Evolutionary conservation across 805 yeast species (phyloP), one percentile per base, ranked within the genome.

Genomic region (Ogataea siamensis): DNA sequence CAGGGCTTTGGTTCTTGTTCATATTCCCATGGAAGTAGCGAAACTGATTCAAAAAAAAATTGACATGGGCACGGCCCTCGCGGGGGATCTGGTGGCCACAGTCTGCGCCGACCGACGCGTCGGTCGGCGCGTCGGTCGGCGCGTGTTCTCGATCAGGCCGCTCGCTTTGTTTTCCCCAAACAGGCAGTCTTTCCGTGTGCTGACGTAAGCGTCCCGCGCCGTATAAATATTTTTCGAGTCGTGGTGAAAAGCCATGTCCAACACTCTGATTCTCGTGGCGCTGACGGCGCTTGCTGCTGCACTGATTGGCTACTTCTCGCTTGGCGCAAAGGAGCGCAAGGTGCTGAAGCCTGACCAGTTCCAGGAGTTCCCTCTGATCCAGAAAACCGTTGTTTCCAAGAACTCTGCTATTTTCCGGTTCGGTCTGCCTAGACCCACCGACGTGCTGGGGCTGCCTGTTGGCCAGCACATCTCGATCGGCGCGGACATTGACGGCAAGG

Each of bases 381-480:
- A 80, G 58, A 88, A 86, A 66, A 80, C 83, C 17, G 72, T 80
- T 27, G 69, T 91, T 16, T 73, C 84, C 27, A 91, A 85, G 61
- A 87, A 89, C 64, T 75, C 95, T 18, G 85, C 89, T 30, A 64
- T 87, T 42, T 86, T 87, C 67, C 76, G 89, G 57, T 87, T 91
- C 57, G 86, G 82, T 9, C 74, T 91, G 51, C 96, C 96, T 37
- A 71, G 74, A 46, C 71, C 80, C 24, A 71, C 76, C 36, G 88
- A 85, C 58, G 70, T 78, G 31, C 73, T 91, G 46, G 96, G 96
- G 7, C 73, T 91, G 48, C 96, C 96, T 40, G 82, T 87, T 55
- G 98, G 98, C 37, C 97, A 91, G 67, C 97, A 91, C 61, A 82
- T 91, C 57, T 76, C 87, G 30, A 78, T 89, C 52, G 76, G 77